phyloP scores from a whole-genome alignment of 1,139 yeast genomes.

The Torulaspora pretoriensis region DNA sequence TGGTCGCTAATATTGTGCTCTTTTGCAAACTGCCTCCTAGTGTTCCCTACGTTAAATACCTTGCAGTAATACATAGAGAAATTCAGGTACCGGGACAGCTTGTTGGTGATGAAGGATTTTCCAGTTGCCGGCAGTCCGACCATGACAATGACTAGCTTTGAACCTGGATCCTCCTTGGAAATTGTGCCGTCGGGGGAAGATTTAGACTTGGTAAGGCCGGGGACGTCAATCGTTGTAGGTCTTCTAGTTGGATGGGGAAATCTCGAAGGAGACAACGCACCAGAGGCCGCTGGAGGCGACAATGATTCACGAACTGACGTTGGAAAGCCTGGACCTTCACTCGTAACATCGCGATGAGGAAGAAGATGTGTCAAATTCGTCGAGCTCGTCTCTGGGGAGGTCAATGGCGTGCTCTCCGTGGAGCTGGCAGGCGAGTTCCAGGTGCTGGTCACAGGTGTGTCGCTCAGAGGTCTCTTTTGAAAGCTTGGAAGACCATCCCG shows the following conservation, averaged over 20 bases:
- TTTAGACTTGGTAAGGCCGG: slow-evolving; percentile 84
- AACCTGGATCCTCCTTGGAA: slow-evolving; percentile 64
- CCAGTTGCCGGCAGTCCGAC: slow-evolving; percentile 94
- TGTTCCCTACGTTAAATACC: slow-evolving; percentile 91
- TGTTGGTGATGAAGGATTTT: slow-evolving; percentile 86
- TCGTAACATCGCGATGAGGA: neutral
- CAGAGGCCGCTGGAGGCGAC: slow-evolving; percentile 9
- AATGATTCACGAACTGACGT: slow-evolving; percentile 1
- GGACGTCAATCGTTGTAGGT: slow-evolving; percentile 84
- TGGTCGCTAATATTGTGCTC: slow-evolving; percentile 41
- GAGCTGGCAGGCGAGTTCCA: slow-evolving; percentile 48
- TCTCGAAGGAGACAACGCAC: slow-evolving; percentile 19
- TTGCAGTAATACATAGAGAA: slow-evolving; percentile 90
- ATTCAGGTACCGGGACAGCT: slow-evolving; percentile 78
- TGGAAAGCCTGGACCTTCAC: neutral
- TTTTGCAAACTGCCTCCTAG: slow-evolving; percentile 68
- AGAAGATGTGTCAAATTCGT: slow-evolving; percentile 12
- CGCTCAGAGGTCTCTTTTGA: slow-evolving; percentile 65
- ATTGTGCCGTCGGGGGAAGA: slow-evolving; percentile 80
- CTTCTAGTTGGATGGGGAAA: slow-evolving; percentile 36
- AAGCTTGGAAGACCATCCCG: slow-evolving; percentile 47
- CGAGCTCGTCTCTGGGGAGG: slow-evolving; percentile 30
- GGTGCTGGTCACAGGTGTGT: slow-evolving; percentile 60
- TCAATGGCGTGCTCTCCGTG: slow-evolving; percentile 32
- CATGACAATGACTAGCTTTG: slow-evolving; percentile 88